Conservation (phyloP, 2,329 filamentous ascomycete species). For the Nothophaeocryptopus gaeumannii region DNA sequence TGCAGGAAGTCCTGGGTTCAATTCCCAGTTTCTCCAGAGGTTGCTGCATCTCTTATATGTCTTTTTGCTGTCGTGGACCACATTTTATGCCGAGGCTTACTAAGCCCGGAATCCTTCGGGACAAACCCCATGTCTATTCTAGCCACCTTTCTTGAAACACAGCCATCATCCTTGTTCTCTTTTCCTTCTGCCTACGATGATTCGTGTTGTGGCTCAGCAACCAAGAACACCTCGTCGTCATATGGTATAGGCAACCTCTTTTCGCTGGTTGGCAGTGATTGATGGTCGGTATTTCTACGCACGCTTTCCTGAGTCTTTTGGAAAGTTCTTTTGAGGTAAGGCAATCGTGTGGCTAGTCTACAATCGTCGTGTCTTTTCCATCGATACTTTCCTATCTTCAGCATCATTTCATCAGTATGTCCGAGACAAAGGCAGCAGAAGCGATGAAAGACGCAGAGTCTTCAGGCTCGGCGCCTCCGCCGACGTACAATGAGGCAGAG, state of each 20-base stretch:
- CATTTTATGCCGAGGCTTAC: no score
- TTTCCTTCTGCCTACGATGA: constrained; percentile 8
- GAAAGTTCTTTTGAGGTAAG: no score
- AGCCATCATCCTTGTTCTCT: neutral
- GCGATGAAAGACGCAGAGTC: constrained; percentile 12
- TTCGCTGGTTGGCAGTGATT: neutral
- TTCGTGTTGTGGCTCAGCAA: constrained; percentile 9
- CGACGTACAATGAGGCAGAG: constrained; percentile 10
- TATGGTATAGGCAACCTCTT: constrained; percentile 6
- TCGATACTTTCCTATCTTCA: constrained; percentile 1
- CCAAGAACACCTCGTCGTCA: constrained; percentile 4
- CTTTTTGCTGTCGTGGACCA: no score
- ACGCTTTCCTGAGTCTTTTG: no score
- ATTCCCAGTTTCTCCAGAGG: no score
- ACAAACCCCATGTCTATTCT: no score
- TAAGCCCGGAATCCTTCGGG: no score
- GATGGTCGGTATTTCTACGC: neutral
- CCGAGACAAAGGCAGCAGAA: constrained; percentile 13
- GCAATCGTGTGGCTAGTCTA: constrained; percentile 1
- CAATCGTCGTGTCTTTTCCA: constrained; percentile 1
- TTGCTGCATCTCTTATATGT: no score
- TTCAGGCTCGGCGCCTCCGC: constrained; percentile 8
- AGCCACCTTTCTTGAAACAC: neutral
- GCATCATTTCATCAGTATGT: neutral
- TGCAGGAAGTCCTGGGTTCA: no score